Evolutionary conservation across 2,329 filamentous ascomycete species (phyloP).

Genomic region (Cladosporium velox): DNA sequence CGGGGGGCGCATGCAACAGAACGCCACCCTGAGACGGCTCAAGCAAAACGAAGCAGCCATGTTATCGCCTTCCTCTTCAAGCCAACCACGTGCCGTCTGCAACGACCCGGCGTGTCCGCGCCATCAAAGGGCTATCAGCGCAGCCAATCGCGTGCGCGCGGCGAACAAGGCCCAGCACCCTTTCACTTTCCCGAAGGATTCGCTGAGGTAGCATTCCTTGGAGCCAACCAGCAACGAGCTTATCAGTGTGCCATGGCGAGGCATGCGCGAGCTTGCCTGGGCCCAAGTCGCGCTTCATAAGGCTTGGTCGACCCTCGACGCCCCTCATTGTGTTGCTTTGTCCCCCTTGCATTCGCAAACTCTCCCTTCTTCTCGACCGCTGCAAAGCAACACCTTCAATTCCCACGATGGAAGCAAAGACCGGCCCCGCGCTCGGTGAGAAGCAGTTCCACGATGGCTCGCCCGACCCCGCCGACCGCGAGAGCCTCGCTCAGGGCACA

Average conservation of each 20-base stretch:
- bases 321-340: not conserved
- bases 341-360: not conserved
- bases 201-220: slow-evolving; percentile 7
- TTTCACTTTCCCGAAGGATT: not conserved
- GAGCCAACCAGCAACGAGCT: slow-evolving; percentile 11
- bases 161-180: not conserved
- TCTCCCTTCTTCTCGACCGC: not conserved
- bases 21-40: not conserved
- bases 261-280: not conserved
- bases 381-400: not conserved
- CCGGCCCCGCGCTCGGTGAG: slow-evolving; percentile 13
- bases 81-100: slow-evolving; percentile 10
- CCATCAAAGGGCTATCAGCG: slow-evolving; percentile 2
- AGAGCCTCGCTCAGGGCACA: slow-evolving; percentile 2
- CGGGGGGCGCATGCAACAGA: not conserved
- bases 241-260: slow-evolving; percentile 13
- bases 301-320: slow-evolving; percentile 10
- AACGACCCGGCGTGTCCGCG: slow-evolving; percentile 1
- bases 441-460: slow-evolving; percentile 16
- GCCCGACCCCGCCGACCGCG: slow-evolving; percentile 4
- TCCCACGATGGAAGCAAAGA: slow-evolving; percentile 1
- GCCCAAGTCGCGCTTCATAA: slow-evolving; percentile 12
- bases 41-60: not conserved
- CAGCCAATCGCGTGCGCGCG: not conserved
- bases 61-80: slow-evolving; percentile 10